Base-by-base conservation (phyloP, 257 asterid genomes). In the Cynanchum wilfordii region DNA sequence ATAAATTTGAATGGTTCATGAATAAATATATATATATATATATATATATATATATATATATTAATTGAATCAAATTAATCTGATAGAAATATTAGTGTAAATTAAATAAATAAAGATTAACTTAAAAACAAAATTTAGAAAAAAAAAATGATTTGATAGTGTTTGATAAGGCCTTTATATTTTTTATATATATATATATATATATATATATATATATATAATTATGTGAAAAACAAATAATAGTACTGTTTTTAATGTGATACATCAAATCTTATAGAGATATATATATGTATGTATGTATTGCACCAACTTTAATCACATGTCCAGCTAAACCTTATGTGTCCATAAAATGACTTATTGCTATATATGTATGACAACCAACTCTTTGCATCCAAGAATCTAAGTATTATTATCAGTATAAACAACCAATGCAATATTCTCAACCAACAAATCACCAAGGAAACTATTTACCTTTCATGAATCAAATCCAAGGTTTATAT, bases 281-380 rank as follows among this genome's bases (percentile, higher is more conserved):
- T 33, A 33, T 33, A 40, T 40, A 40, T 40, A 40, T 40, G 10
- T 40, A 40, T 40, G 10, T 40, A 42, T 42, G 10, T 42, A 42
- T 59, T 9, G 63, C 63, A 57, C n/a, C 68, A 77, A 66, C 66
- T 63, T 69, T 68, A 60, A 73, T 67, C 77, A 73, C 74, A 79
- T 66, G 63, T 66, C 63, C 86, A 77, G 72, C 76, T 16, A 79
- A 78, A 64, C 73, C 56, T 52, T 62, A 17, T 76, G 70, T 66
- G 72, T 22, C 71, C 75, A 52, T 70, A 51, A 63, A 30, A 42
- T 56, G 52, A 57, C 42, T 60, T 44, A 44, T 47, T 16, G 74
- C 65, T 30, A 25, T 59, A 56, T 73, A 9, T 38, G 51, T 36
- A 16, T 22, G 69, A 64, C 69, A 36, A 36, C 69, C 25, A 54